A percentile compares a stretch with the other conserved stretches of the same genome.
phyloP scores from a whole-genome alignment of 768 basidiomycete genomes.

The Pulveroboletus sp. region DNA sequence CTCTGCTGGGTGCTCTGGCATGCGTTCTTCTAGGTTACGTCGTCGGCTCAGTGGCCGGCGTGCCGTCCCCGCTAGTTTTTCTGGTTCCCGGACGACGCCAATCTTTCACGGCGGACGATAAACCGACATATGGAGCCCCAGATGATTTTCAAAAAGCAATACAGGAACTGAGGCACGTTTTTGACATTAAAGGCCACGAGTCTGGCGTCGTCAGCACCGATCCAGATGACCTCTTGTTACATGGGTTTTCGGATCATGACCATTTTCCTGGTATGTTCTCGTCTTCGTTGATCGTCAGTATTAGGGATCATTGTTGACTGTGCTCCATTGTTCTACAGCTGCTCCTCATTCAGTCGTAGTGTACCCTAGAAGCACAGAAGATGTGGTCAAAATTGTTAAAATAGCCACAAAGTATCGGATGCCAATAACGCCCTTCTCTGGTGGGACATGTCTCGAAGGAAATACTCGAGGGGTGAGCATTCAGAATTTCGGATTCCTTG shows the following conservation, averaged over 20 bases:
- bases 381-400: slow-evolving; percentile 77
- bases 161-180: slow-evolving; percentile 41
- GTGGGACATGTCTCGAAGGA: slow-evolving; percentile 81
- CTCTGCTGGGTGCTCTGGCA: slow-evolving; percentile 16
- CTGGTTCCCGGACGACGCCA: slow-evolving; percentile 5
- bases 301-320: not conserved
- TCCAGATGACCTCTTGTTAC: slow-evolving; percentile 46
- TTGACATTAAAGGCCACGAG: slow-evolving; percentile 18
- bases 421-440: slow-evolving; percentile 77
- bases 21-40: slow-evolving; percentile 21
- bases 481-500: not conserved
- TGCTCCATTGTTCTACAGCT: slow-evolving; percentile 25
- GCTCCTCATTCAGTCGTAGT: slow-evolving; percentile 58
- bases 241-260: slow-evolving; percentile 55
- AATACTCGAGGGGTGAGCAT: slow-evolving; percentile 61
- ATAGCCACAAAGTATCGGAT: slow-evolving; percentile 72
- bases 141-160: slow-evolving; percentile 55
- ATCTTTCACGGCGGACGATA: not conserved
- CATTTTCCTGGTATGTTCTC: slow-evolving; percentile 45
- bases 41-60: slow-evolving; percentile 12
- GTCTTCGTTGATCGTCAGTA: not conserved
- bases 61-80: slow-evolving; percentile 3
- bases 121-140: slow-evolving; percentile 46
- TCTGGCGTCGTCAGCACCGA: slow-evolving; percentile 44
- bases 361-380: slow-evolving; percentile 68